phyloP scores from a whole-genome alignment of 2,329 filamentous ascomycete genomes.

The Myriosclerotinia duriaeana region DNA sequence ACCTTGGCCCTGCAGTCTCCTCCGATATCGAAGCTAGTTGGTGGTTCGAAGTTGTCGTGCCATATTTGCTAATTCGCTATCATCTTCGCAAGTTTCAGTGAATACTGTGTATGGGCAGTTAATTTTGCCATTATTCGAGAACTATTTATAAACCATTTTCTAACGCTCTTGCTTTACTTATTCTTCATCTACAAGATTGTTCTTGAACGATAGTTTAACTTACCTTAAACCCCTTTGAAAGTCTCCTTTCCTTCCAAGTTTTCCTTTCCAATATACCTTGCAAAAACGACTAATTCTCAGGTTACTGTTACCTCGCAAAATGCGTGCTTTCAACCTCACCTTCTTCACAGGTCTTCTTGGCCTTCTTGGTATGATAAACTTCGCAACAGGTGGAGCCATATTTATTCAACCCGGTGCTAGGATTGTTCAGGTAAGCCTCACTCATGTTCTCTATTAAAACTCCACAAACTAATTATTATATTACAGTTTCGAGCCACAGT shows the following conservation, averaged over 20 bases:
- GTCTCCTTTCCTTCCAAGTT: too few relatives aligned
- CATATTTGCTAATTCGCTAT: neutral
- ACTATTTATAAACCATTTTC: neutral
- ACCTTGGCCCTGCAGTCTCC: neutral
- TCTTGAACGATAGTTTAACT: too few relatives aligned
- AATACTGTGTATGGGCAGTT: neutral
- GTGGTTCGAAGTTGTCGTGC: neutral
- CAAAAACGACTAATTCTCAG: too few relatives aligned
- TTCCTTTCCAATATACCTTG: neutral
- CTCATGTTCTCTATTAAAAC: neutral
- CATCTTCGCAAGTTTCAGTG: neutral
- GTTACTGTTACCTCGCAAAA: neutral
- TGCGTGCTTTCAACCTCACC: neutral
- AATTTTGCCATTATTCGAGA: neutral
- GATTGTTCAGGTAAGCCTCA: neutral
- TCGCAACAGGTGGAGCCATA: neutral
- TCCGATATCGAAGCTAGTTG: neutral
- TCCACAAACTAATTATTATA: neutral
- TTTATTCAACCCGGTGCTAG: neutral
- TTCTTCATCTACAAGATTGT: neutral
- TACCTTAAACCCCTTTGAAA: neutral
- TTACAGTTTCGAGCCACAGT: slow-evolving; percentile 4
- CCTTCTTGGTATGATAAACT: neutral
- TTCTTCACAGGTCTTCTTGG: neutral
- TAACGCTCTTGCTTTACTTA: neutral